These are phyloP conservation scores for Naegleria gruberi DNA, from an alignment of 208 protist genomes.

Conservation along the genomic window DNA sequence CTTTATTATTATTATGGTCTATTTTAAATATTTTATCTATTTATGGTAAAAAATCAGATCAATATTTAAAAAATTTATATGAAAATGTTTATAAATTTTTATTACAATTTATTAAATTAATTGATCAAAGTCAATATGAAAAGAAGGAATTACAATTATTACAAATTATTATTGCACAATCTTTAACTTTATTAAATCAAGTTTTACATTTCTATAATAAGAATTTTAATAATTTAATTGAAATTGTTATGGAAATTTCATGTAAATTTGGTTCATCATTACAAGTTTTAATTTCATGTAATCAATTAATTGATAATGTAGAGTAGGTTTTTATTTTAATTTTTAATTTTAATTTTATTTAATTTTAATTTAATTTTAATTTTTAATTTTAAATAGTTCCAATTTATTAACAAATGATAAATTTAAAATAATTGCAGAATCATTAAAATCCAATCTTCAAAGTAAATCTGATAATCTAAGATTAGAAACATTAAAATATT, in stretches of 20 bases:
- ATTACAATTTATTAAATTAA: background rate
- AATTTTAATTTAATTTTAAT: too few species aligned
- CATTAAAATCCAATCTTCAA: background rate
- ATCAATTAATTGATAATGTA: background rate
- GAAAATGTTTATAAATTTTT: background rate
- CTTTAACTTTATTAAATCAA: background rate
- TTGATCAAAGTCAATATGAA: background rate
- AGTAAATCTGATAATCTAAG: background rate
- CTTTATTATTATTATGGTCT: background rate
- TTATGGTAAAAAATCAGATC: background rate
- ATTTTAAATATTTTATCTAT: background rate
- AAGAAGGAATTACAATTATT: background rate
- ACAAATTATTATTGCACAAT: background rate
- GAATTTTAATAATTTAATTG: background rate
- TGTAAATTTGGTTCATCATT: background rate
- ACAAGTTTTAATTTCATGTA: background rate
- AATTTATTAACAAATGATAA: background rate
- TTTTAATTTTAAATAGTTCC: too few species aligned
- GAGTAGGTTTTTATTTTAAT: too few species aligned
- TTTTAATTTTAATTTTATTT: too few species aligned
- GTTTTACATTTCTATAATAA: background rate
- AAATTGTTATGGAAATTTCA: background rate
- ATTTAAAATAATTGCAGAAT: background rate
- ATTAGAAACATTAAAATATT: background rate
- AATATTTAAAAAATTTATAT: background rate